Evolutionary conservation across 345 rosid genomes (phyloP).

Genomic region (Toxicodendron radicans): DNA sequence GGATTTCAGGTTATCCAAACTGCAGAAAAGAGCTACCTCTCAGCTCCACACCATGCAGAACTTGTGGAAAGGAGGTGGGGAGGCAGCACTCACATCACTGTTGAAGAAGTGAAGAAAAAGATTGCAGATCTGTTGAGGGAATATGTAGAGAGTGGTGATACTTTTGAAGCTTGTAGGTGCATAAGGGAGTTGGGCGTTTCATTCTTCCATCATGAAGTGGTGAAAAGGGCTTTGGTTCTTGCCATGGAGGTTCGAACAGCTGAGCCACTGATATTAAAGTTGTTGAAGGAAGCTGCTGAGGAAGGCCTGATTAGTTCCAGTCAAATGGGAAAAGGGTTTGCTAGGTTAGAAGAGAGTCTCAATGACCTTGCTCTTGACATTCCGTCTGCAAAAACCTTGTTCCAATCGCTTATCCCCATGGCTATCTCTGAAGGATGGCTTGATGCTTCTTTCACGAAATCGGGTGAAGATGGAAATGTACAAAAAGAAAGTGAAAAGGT

Average conservation of each 20-base stretch:
- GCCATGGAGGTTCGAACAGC: conserved; percentile 77
- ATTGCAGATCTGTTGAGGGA: conserved; percentile 84
- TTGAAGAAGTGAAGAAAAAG: conserved; percentile 91
- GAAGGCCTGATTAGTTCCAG: conserved; percentile 95
- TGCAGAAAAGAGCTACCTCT: conserved; percentile 91
- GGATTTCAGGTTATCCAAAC: conserved; percentile 81
- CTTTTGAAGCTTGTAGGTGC: conserved; percentile 94
- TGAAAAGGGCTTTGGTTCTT: conserved; percentile 88
- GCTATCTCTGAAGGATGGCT: conserved; percentile 93
- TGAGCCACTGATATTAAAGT: conserved; percentile 64
- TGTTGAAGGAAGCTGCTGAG: conserved; percentile 86
- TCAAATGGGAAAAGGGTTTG: conserved; percentile 92
- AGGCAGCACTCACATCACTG: conserved; percentile 89
- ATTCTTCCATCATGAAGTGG: conserved; percentile 98
- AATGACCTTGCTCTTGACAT: conserved; percentile 97
- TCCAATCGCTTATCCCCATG: conserved; percentile 57
- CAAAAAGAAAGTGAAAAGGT: conserved; percentile 48
- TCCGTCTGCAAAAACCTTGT: conserved; percentile 72
- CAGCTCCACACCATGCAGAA: conserved; percentile 99
- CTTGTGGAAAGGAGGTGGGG: conserved; percentile 99
- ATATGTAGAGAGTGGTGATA: conserved; percentile 79
- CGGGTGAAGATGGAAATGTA: no score
- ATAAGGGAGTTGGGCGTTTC: conserved; percentile 88
- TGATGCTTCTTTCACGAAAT: conserved; percentile 49
- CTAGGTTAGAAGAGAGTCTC: conserved; percentile 81